Conservation (phyloP, 1,284 basidiomycete genomes). For the Xerocomus amazonicus region DNA sequence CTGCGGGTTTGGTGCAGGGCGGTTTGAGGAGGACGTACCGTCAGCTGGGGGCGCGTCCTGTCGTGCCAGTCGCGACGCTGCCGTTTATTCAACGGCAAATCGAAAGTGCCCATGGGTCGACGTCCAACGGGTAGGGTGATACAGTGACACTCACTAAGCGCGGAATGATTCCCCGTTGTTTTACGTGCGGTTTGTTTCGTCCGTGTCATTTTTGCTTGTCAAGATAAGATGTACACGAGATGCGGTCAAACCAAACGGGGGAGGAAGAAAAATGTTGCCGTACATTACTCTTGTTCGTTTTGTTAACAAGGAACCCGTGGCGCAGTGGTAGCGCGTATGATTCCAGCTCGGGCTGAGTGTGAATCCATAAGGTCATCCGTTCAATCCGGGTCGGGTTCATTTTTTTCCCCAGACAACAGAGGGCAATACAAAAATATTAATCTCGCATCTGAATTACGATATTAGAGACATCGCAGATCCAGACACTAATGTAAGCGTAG, state of each 20-base stretch:
- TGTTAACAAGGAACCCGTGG: slow-evolving; percentile 26
- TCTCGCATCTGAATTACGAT: neutral
- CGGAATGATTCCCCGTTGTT: slow-evolving; percentile 17
- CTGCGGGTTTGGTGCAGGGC: too few relatives aligned
- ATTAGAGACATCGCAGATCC: neutral
- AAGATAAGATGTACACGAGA: too few relatives aligned
- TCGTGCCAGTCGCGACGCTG: neutral
- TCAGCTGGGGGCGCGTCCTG: too few relatives aligned
- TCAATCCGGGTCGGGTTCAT: slow-evolving; percentile 56
- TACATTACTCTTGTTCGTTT: neutral
- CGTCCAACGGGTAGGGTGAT: neutral
- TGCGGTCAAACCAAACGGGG: neutral
- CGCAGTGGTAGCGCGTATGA: slow-evolving; percentile 36
- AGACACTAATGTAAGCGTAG: slow-evolving; percentile 7
- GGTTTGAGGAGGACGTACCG: too few relatives aligned
- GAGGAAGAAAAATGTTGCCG: neutral
- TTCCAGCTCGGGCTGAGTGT: slow-evolving; percentile 22
- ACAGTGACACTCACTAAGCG: slow-evolving; percentile 8
- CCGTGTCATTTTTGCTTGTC: neutral
- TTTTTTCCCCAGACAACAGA: slow-evolving; percentile 1
- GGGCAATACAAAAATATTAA: too few relatives aligned
- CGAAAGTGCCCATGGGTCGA: neutral
- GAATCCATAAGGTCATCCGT: slow-evolving; percentile 55
- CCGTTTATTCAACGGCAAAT: neutral
- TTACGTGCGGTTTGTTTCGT: slow-evolving; percentile 26